Percentiles rank a stretch among this genome's conserved stretches.
phyloP scores from a whole-genome alignment of 495 filamentous ascomycete genomes.

The Pyronema omphalodes region DNA sequence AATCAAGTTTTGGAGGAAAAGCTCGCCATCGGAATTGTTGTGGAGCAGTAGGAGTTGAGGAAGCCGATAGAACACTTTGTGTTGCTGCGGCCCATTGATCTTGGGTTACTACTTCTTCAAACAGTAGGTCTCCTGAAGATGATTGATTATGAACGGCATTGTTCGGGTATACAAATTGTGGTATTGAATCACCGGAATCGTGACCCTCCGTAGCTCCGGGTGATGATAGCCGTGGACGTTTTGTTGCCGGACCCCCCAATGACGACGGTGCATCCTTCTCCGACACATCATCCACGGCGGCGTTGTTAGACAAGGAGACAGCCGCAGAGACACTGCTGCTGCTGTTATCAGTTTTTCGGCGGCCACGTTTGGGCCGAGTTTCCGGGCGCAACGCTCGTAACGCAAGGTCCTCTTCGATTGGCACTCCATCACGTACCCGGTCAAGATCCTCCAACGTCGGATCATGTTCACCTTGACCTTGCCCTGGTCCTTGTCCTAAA shows the following conservation, averaged over 20 bases:
- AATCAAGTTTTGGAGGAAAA: constrained; percentile 16
- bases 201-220: too few species aligned
- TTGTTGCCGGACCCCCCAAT: neutral
- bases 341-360: constrained; percentile 67
- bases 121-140: constrained; percentile 27
- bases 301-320: neutral
- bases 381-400: constrained; percentile 76
- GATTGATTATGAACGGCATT: constrained; percentile 35
- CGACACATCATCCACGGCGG: constrained; percentile 31
- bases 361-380: constrained; percentile 74
- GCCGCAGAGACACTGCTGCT: constrained; percentile 26
- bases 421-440: constrained; percentile 64
- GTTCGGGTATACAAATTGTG: constrained; percentile 31
- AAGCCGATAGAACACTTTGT: constrained; percentile 15
- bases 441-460: neutral
- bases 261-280: constrained; percentile 31
- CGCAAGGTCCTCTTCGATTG: constrained; percentile 80
- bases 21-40: constrained; percentile 34
- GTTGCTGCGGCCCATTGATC: constrained; percentile 40
- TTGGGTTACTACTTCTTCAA: constrained; percentile 16
- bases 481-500: too few species aligned
- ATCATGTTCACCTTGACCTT: constrained; percentile 26
- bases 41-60: constrained; percentile 13
- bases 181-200: constrained; percentile 3
- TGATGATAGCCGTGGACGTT: too few species aligned